phyloP scores from a whole-genome alignment of 495 filamentous ascomycete genomes.

The Chaetomidium leptoderma region DNA sequence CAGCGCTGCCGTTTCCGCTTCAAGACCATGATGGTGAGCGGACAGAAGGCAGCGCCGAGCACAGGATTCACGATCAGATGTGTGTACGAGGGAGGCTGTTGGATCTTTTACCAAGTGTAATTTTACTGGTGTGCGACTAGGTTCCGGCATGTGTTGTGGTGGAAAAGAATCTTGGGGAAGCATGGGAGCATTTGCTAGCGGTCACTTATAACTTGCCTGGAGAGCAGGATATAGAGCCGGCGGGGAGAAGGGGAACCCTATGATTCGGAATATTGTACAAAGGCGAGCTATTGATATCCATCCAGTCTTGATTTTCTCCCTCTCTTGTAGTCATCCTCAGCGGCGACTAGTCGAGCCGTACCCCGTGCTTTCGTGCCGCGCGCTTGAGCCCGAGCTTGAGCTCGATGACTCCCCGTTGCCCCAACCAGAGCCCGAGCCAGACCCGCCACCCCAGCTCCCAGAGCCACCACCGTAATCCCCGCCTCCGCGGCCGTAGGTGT shows the following conservation, averaged over 20 bases:
- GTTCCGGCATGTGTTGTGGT: background rate
- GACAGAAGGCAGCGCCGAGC: slow-evolving; percentile 1
- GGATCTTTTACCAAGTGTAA: slow-evolving; percentile 10
- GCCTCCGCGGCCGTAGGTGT: slow-evolving; percentile 34
- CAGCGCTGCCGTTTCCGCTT: background rate
- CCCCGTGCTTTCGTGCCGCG: slow-evolving; percentile 74
- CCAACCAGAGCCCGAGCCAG: slow-evolving; percentile 13
- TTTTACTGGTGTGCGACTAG: slow-evolving; percentile 13
- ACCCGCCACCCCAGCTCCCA: slow-evolving; percentile 37
- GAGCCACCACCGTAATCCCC: slow-evolving; percentile 40
- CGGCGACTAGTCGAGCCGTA: slow-evolving; percentile 84
- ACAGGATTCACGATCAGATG: background rate
- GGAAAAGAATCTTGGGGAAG: background rate
- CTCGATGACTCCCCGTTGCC: slow-evolving; percentile 25
- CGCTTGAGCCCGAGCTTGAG: slow-evolving; percentile 41
- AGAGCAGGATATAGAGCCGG: slow-evolving; percentile 17
- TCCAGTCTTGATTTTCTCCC: slow-evolving; percentile 7
- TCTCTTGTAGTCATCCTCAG: slow-evolving; percentile 44
- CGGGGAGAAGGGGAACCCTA: slow-evolving; percentile 1
- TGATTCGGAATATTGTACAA: slow-evolving; percentile 9
- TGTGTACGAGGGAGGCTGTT: slow-evolving; percentile 2
- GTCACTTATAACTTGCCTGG: background rate
- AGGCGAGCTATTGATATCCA: slow-evolving; percentile 19
- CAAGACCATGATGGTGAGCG: background rate
- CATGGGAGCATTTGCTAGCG: background rate